A percentile compares a stretch with the other conserved stretches of the same genome.
These are phyloP conservation scores for Endocladia muricata DNA, from an alignment of 31 red algal species.

Conservation along the genomic window DNA sequence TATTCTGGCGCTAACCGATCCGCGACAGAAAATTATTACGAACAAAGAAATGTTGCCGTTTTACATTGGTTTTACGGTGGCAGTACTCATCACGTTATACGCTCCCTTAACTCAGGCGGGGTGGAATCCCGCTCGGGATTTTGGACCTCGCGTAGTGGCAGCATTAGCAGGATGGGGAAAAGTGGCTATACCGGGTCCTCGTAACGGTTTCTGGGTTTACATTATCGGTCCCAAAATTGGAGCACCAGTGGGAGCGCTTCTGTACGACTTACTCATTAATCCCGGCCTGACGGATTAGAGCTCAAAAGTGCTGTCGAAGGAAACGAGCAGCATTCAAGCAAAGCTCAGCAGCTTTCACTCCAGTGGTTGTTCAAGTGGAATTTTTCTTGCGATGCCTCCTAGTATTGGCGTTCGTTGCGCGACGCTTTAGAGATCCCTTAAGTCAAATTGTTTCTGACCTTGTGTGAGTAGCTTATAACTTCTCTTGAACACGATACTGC, in stretches of 20 bases:
- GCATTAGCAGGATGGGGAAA: slow-evolving; percentile 73
- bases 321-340: no score
- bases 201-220: slow-evolving; percentile 88
- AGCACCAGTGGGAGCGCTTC: slow-evolving; percentile 68
- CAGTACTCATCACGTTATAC: slow-evolving; percentile 58
- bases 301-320: no score
- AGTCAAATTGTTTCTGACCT: no score
- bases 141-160: slow-evolving; percentile 81
- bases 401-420: no score
- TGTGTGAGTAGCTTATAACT: no score
- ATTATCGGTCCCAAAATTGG: slow-evolving; percentile 86
- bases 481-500: no score
- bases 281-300: slow-evolving; percentile 45
- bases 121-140: slow-evolving; percentile 84
- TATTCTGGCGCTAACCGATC: slow-evolving; percentile 67
- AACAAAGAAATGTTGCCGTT: slow-evolving; percentile 72
- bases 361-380: no score
- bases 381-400: no score
- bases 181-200: slow-evolving; percentile 81
- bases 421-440: no score
- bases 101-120: slow-evolving; percentile 79
- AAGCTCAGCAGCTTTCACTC: no score
- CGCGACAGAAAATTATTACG: slow-evolving; percentile 41
- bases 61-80: slow-evolving; percentile 82
- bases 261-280: slow-evolving; percentile 73